phyloP scores from a whole-genome alignment of 2,329 filamentous ascomycete species.

The Alternaria brassicae region DNA sequence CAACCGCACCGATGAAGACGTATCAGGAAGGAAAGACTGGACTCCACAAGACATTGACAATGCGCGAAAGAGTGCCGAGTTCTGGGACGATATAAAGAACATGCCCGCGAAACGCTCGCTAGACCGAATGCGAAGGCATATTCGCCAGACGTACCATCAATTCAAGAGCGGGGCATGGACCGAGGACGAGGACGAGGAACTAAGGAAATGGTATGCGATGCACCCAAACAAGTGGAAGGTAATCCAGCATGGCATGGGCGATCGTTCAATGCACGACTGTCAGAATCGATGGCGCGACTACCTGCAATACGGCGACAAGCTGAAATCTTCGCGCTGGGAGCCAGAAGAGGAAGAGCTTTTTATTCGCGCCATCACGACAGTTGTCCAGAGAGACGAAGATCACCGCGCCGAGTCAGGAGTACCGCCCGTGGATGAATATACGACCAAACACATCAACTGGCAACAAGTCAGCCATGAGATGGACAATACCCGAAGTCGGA shows the following conservation, averaged over 20 bases:
- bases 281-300: slow-evolving; percentile 76
- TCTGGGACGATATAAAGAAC: slow-evolving; percentile 45
- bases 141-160: slow-evolving; percentile 70
- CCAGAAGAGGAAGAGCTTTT: slow-evolving; percentile 66
- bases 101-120: slow-evolving; percentile 43
- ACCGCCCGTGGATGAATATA: slow-evolving; percentile 45
- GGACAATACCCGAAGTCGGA: slow-evolving; percentile 66
- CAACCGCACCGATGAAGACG: not conserved
- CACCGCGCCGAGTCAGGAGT: slow-evolving; percentile 23
- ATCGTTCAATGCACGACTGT: slow-evolving; percentile 69
- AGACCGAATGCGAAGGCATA: slow-evolving; percentile 51
- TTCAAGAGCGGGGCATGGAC: slow-evolving; percentile 70
- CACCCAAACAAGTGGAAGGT: slow-evolving; percentile 66
- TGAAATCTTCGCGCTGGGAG: slow-evolving; percentile 65
- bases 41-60: slow-evolving; percentile 7
- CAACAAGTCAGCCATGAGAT: slow-evolving; percentile 68
- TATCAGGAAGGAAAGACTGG: slow-evolving; percentile 1
- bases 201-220: slow-evolving; percentile 57
- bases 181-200: slow-evolving; percentile 63
- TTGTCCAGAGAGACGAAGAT: slow-evolving; percentile 58
- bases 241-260: slow-evolving; percentile 66
- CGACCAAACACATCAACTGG: slow-evolving; percentile 70
- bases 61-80: slow-evolving; percentile 21
- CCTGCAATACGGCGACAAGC: slow-evolving; percentile 63
- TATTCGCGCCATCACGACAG: slow-evolving; percentile 60